A percentile compares a stretch with the other conserved stretches of the same genome.
phyloP scores from a whole-genome alignment of 2,329 filamentous ascomycete species.

The Didymellaceae sp. region DNA sequence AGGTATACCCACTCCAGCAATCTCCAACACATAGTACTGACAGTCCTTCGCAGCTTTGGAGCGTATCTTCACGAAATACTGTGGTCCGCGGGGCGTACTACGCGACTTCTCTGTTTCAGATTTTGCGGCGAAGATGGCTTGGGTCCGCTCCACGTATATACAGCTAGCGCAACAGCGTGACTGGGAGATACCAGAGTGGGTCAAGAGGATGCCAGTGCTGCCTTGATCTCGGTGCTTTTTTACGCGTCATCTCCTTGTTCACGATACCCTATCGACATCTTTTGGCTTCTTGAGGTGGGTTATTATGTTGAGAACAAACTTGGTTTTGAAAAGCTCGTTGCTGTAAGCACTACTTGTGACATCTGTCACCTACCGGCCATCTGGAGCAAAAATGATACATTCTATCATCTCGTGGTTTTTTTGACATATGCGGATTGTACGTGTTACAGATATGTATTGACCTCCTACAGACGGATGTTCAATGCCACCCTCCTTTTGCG shows the following conservation, averaged over 20 bases:
- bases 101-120: constrained; percentile 40
- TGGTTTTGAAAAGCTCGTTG: too few relatives aligned
- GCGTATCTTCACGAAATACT: constrained; percentile 38
- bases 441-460: too few relatives aligned
- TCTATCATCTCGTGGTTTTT: too few relatives aligned
- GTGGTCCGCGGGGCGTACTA: constrained; percentile 30
- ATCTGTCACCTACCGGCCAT: too few relatives aligned
- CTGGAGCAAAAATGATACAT: too few relatives aligned
- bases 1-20: constrained; percentile 7
- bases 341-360: too few relatives aligned
- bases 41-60: constrained; percentile 28
- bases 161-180: constrained; percentile 23
- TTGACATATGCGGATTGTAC: too few relatives aligned
- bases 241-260: not conserved
- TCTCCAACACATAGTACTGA: not conserved
- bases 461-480: too few relatives aligned
- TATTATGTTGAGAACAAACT: too few relatives aligned
- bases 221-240: constrained; percentile 19
- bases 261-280: not conserved
- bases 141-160: constrained; percentile 26
- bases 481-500: too few relatives aligned
- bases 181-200: constrained; percentile 36
- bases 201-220: constrained; percentile 35
- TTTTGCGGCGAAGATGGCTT: constrained; percentile 6
- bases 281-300: too few relatives aligned